A percentile compares a stretch with the other conserved stretches of the same genome.
phyloP scores from a whole-genome alignment of 139 green algal species.

The Asterochloris sp. region DNA sequence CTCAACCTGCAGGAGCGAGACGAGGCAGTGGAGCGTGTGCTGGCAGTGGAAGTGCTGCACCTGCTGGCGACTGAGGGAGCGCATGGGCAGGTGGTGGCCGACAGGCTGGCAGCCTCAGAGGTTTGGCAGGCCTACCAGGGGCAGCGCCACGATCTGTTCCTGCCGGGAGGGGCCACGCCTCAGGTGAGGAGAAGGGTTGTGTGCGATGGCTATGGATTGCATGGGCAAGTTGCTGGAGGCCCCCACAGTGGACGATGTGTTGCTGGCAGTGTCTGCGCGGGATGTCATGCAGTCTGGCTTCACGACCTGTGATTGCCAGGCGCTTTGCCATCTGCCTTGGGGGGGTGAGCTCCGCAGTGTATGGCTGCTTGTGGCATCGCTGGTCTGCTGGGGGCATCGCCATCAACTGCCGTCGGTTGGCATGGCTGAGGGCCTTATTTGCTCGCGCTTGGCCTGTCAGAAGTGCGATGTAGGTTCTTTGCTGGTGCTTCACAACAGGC shows the following conservation, averaged over 20 bases:
- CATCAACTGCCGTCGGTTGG: background rate
- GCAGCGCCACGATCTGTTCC: constrained; percentile 84
- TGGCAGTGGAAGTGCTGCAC: constrained; percentile 79
- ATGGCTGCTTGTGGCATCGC: background rate
- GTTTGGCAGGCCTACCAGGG: constrained; percentile 76
- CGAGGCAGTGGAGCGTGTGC: constrained; percentile 57
- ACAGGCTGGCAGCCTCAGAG: constrained; percentile 50
- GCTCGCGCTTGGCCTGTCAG: background rate
- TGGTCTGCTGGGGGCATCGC: background rate
- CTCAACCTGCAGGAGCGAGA: constrained; percentile 41
- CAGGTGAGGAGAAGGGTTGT: background rate
- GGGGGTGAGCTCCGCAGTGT: background rate
- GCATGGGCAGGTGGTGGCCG: constrained; percentile 23
- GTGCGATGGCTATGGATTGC: background rate
- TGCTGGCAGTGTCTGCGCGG: background rate
- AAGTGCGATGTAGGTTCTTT: background rate
- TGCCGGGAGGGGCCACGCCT: constrained; percentile 53
- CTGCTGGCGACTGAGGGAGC: constrained; percentile 53
- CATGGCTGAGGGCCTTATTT: background rate
- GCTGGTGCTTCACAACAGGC: background rate
- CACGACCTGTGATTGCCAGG: background rate
- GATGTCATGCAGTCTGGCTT: background rate
- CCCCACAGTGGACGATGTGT: background rate
- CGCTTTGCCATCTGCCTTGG: background rate
- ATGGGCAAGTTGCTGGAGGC: background rate